Evolutionary conservation across 1,139 yeast genomes (phyloP).

Genomic region (Pichia sp.): DNA sequence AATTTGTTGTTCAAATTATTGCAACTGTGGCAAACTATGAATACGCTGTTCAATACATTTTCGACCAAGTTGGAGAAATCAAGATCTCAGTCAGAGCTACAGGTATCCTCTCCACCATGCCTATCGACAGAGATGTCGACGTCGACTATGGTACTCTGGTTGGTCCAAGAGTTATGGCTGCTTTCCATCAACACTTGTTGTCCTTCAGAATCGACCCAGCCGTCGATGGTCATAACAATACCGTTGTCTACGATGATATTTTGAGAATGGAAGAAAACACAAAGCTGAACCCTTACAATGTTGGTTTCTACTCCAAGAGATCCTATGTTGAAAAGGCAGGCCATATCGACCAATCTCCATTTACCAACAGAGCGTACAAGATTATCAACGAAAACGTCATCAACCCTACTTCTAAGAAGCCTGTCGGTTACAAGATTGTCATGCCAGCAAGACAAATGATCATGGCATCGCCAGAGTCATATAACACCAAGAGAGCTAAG

Average conservation of each 20-base stretch:
- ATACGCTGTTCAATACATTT: slow-evolving; percentile 71
- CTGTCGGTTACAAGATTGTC: slow-evolving; percentile 77
- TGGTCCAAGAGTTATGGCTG: slow-evolving; percentile 83
- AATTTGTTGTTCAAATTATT: slow-evolving; percentile 78
- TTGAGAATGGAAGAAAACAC: slow-evolving; percentile 58
- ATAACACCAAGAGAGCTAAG: slow-evolving; percentile 61
- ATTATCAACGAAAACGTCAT: slow-evolving; percentile 73
- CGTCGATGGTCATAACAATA: slow-evolving; percentile 76
- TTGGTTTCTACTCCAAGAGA: slow-evolving; percentile 69
- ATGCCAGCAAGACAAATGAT: slow-evolving; percentile 77
- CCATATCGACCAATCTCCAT: slow-evolving; percentile 68
- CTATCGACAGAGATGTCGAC: slow-evolving; percentile 68
- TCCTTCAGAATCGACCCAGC: slow-evolving; percentile 86
- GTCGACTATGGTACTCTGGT: slow-evolving; percentile 77
- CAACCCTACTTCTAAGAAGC: slow-evolving; percentile 70
- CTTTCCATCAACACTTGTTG: slow-evolving; percentile 84
- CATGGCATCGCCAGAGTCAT: slow-evolving; percentile 60
- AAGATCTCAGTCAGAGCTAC: slow-evolving; percentile 85
- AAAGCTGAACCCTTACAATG: slow-evolving; percentile 62
- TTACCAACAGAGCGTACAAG: slow-evolving; percentile 73
- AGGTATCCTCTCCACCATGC: slow-evolving; percentile 80
- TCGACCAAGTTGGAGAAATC: slow-evolving; percentile 79
- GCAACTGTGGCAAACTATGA: slow-evolving; percentile 91
- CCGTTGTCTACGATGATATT: slow-evolving; percentile 73
- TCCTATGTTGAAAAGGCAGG: slow-evolving; percentile 68